phyloP scores from a whole-genome alignment of 106 monocot genomes.

The Apostasia shenzhenica region DNA sequence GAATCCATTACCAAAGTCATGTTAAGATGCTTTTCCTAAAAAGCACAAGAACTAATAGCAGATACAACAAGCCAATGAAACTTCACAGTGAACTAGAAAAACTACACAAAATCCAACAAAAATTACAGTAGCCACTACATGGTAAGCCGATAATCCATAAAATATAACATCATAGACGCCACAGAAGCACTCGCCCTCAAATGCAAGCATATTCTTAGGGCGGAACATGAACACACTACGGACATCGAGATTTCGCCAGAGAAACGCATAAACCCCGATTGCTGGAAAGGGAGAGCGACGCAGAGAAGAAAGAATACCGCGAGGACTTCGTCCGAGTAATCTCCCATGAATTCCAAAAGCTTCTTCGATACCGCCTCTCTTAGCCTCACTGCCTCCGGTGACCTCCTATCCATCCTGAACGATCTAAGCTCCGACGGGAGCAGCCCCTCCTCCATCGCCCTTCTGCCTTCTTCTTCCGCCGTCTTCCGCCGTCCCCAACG shows the following conservation, averaged over 20 bases:
- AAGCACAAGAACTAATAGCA: too few species aligned
- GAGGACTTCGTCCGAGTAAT: slow-evolving; percentile 70
- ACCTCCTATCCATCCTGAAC: slow-evolving; percentile 55
- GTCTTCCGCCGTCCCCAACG: background rate
- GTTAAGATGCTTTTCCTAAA: too few species aligned
- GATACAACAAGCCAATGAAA: too few species aligned
- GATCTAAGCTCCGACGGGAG: slow-evolving; percentile 27
- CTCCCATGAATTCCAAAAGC: slow-evolving; percentile 58
- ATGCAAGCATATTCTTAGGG: too few species aligned
- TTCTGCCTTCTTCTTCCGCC: background rate
- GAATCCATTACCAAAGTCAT: too few species aligned
- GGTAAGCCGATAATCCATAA: background rate
- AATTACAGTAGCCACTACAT: background rate
- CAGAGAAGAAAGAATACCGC: slow-evolving; percentile 31
- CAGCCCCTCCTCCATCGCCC: slow-evolving; percentile 12
- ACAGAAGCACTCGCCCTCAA: background rate
- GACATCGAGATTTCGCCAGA: background rate
- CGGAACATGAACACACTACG: background rate
- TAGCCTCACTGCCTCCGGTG: slow-evolving; percentile 38
- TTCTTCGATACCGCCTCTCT: slow-evolving; percentile 42
- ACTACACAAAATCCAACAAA: background rate
- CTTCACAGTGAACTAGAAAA: background rate
- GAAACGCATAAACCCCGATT: background rate
- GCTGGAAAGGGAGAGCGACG: slow-evolving; percentile 8
- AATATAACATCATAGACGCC: background rate